Evolutionary conservation across 345 rosid species (phyloP).

Genomic region (Streptanthus diversifolius): DNA sequence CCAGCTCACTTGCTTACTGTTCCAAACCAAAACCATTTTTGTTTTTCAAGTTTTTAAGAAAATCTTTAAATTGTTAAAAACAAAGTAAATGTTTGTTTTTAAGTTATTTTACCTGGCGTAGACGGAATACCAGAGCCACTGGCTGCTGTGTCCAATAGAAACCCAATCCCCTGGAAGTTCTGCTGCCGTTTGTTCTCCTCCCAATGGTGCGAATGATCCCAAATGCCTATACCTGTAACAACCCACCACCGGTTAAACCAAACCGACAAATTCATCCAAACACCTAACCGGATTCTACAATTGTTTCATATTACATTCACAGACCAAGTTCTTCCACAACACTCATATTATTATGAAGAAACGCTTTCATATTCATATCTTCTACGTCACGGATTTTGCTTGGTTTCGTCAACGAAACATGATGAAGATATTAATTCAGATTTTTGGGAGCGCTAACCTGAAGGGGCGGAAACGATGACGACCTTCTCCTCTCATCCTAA

Average conservation of each 20-base stretch:
- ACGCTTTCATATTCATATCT: too few species aligned
- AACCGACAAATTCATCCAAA: too few species aligned
- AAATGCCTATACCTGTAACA: slow-evolving; percentile 74
- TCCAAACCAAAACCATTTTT: background rate
- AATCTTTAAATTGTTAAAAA: background rate
- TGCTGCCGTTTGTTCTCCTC: slow-evolving; percentile 99
- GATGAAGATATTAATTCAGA: background rate
- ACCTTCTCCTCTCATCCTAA: slow-evolving; percentile 88
- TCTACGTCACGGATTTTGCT: too few species aligned
- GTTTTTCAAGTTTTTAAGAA: background rate
- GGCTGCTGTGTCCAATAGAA: slow-evolving; percentile 83
- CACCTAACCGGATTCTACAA: too few species aligned
- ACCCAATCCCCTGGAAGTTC: slow-evolving; percentile 97
- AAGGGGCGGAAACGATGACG: slow-evolving; percentile 95
- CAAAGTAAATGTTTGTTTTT: background rate
- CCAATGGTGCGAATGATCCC: slow-evolving; percentile 94
- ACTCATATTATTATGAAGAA: too few species aligned
- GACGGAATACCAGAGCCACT: slow-evolving; percentile 98
- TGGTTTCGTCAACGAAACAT: too few species aligned
- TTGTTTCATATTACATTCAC: too few species aligned
- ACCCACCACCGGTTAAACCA: too few species aligned
- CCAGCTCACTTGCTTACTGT: slow-evolving; percentile 97
- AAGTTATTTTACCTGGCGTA: slow-evolving; percentile 68
- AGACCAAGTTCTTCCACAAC: too few species aligned
- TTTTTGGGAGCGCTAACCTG: slow-evolving; percentile 39